Evolutionary conservation across 2,329 filamentous ascomycete genomes (phyloP), one percentile per base, ranked within the genome.

Genomic region (Phialophora tarda): DNA sequence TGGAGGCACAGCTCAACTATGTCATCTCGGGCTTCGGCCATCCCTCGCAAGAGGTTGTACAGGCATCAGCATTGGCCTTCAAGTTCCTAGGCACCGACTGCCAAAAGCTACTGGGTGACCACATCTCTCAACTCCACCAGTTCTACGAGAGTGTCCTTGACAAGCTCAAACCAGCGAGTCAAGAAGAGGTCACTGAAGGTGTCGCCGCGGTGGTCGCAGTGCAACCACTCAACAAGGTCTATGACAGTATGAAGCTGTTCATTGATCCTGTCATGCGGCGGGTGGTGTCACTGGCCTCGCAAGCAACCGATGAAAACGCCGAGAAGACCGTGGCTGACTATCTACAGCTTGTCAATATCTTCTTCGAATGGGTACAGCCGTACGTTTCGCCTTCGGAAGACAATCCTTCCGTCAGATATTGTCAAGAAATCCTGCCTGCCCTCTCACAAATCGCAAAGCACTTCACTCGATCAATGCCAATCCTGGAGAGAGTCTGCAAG

Each of bases 51-150:
- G 96, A 99, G 75, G 93, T 99, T 63, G 86, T 97, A 47, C 88
- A 93, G 69, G 95, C 94, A 23, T 92, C 95, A 21, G 95, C 95
- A 5, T 87, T 98, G 78, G 91, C 95, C 2, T 93, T 99, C 82
- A 96, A 96, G 74, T 99, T 95, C 82, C 93, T 99, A 79, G 98
- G 96, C 75, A 93, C 90, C 14, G 95, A 99, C 79, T 99, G 95
- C 82, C 92, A 91, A 72, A 88, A 92, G 74, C 84, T 97, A 41
- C 85, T 99, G 26, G 91, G 92, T 71, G 88, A 86, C 4, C 93
- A 96, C 76, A 91, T 96, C 41, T 78, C 89, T 8, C 92, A 97
- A 74, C 84, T 99, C 17, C 95, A 99, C 78, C 86, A 88, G 3
- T 99, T 99, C 77, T 99, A 97, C 77, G 88, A 96, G 74, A 89